Percentiles rank a stretch among this genome's conserved stretches.
Conservation (phyloP, 1,284 basidiomycete species). For the Termitomyces sp. region DNA sequence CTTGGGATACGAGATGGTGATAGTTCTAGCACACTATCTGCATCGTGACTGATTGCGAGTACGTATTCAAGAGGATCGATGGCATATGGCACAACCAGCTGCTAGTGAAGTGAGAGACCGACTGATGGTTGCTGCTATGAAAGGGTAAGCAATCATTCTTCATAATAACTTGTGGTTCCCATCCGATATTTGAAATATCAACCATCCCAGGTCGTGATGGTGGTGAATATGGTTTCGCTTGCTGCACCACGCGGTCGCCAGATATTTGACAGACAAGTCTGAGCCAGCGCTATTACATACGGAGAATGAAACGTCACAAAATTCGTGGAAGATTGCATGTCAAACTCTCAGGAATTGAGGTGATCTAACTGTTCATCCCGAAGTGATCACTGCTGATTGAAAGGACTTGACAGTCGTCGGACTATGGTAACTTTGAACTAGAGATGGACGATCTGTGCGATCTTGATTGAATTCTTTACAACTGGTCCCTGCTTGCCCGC, state of each 20-base stretch:
- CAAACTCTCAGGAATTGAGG: background rate
- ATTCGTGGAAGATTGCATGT: background rate
- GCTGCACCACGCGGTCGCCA: background rate
- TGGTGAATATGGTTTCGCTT: background rate
- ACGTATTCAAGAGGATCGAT: background rate
- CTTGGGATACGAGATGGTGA: background rate
- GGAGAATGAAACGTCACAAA: background rate
- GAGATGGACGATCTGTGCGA: background rate
- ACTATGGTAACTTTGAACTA: background rate
- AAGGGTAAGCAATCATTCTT: background rate
- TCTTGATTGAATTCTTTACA: background rate
- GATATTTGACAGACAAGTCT: background rate
- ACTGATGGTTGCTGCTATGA: background rate
- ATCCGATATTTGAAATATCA: background rate
- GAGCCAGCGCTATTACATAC: background rate
- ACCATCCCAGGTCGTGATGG: background rate
- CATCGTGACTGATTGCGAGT: background rate
- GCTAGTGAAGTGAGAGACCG: background rate
- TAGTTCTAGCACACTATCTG: background rate
- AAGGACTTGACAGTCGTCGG: background rate
- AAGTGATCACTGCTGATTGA: background rate
- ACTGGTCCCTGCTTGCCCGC: too few relatives aligned
- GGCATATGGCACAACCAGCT: background rate
- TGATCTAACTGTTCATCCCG: background rate
- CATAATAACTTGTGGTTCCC: background rate